Percentiles rank a stretch among this genome's conserved stretches.
Conservation (phyloP, 148 eudicot species). For the Rhododendron vialii region DNA sequence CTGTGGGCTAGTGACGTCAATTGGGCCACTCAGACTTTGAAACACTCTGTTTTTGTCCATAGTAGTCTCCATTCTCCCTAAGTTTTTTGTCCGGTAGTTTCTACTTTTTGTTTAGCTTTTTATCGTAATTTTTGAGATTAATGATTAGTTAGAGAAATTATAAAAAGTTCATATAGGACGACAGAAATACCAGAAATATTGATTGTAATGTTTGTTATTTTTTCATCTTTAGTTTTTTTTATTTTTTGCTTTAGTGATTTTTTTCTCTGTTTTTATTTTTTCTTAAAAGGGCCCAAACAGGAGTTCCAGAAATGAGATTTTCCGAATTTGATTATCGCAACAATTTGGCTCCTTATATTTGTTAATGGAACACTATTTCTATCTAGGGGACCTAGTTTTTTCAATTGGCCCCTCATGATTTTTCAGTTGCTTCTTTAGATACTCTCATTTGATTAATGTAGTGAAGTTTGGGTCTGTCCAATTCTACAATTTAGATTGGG, state of each 20-base stretch:
- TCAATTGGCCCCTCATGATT: background rate
- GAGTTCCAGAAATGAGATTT: background rate
- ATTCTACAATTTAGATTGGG: background rate
- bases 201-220: background rate
- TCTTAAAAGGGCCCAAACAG: background rate
- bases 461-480: background rate
- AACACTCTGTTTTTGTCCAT: background rate
- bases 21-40: background rate
- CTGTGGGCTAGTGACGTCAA: background rate
- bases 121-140: background rate
- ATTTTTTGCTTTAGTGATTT: background rate
- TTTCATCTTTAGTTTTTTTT: background rate
- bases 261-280: background rate
- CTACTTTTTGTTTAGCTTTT: background rate
- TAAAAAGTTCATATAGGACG: background rate
- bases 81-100: background rate
- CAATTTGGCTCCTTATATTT: background rate
- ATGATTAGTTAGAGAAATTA: background rate
- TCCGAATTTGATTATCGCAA: background rate
- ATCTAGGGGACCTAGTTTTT: background rate
- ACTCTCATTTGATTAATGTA: background rate
- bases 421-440: background rate
- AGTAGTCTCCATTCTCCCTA: background rate
- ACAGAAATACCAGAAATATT: too few species aligned
- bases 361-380: background rate